Conservation (phyloP, 2,329 filamentous ascomycete genomes). For the Neonectria magnoliae region DNA sequence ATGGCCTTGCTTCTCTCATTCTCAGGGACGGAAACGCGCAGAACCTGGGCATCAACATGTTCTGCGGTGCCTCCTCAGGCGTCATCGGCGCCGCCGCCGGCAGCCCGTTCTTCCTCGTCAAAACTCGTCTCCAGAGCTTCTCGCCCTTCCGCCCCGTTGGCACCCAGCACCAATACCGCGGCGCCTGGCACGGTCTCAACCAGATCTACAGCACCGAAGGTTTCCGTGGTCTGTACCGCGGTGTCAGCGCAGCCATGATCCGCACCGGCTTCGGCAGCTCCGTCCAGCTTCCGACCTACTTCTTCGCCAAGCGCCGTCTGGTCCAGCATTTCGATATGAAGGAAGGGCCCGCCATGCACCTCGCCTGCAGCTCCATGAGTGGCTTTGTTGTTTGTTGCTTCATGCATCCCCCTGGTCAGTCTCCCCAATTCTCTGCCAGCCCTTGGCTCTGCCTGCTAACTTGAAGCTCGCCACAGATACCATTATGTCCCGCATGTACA, state of each 20-base stretch:
- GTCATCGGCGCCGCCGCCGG: constrained; percentile 92
- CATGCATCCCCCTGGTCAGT: constrained; percentile 92
- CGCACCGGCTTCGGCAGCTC: constrained; percentile 95
- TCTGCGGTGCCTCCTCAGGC: constrained; percentile 88
- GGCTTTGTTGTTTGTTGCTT: constrained; percentile 97
- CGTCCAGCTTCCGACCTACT: constrained; percentile 97
- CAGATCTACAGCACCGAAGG: constrained; percentile 85
- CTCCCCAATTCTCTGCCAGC: background rate
- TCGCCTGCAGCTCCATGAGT: constrained; percentile 87
- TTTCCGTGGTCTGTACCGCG: constrained; percentile 83
- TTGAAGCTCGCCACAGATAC: constrained; percentile 69
- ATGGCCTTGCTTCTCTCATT: constrained; percentile 72
- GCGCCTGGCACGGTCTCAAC: constrained; percentile 82
- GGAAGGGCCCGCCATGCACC: constrained; percentile 88
- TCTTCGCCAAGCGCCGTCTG: constrained; percentile 91
- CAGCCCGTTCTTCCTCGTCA: constrained; percentile 97
- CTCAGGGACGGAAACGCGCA: constrained; percentile 80
- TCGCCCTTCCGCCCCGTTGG: constrained; percentile 93
- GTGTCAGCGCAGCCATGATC: constrained; percentile 93
- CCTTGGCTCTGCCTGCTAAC: background rate
- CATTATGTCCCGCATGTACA: constrained; percentile 98
- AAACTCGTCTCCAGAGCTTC: constrained; percentile 94
- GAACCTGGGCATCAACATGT: constrained; percentile 90
- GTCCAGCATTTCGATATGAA: constrained; percentile 86
- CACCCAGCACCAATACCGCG: constrained; percentile 93